Evolutionary conservation across 2,329 filamentous ascomycete species (phyloP).

Genomic region (Clarireedia paspali): DNA sequence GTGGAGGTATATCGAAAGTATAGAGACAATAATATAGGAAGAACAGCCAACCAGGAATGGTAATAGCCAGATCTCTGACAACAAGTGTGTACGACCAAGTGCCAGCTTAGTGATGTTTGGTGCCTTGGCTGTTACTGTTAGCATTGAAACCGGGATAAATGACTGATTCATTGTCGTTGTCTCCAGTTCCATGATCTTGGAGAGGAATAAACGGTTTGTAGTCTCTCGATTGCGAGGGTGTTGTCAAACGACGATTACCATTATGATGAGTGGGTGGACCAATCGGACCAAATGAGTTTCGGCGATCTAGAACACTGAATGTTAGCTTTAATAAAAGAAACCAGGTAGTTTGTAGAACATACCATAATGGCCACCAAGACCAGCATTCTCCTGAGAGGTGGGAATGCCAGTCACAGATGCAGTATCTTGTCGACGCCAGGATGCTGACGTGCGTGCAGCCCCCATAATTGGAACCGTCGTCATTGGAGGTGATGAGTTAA

Average conservation of each 20-base stretch:
- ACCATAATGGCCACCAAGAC: background rate
- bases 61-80: background rate
- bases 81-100: background rate
- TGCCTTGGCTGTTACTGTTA: background rate
- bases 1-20: no score
- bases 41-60: background rate
- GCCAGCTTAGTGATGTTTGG: background rate
- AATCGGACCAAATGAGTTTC: conserved; percentile 7
- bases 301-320: background rate
- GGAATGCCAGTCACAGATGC: background rate
- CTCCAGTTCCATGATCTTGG: background rate
- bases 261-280: background rate
- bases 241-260: conserved; percentile 1
- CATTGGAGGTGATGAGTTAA: background rate
- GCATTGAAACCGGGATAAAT: background rate
- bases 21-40: background rate
- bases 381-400: background rate
- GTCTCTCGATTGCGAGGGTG: background rate
- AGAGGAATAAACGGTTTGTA: background rate
- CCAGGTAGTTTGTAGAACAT: background rate
- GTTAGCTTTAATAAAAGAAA: background rate
- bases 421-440: conserved; percentile 6
- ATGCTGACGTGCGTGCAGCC: background rate
- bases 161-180: background rate
- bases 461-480: background rate